These are phyloP conservation scores for Xylaria sp. DNA, from an alignment of 2,329 filamentous ascomycete species.

Conservation along the genomic window DNA sequence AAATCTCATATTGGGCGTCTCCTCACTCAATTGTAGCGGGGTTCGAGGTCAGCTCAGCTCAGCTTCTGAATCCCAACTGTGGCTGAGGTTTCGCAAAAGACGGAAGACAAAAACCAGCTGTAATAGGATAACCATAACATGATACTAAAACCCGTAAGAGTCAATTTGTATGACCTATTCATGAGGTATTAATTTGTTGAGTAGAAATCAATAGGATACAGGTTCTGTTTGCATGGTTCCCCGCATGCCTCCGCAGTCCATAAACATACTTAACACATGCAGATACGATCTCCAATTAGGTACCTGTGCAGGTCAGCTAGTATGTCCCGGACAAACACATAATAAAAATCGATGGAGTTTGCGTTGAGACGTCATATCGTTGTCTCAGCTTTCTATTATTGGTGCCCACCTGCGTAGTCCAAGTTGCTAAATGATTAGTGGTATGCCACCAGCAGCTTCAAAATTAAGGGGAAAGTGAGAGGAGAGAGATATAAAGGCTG, in stretches of 20 bases:
- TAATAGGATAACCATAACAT: too few relatives aligned
- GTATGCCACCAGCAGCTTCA: too few relatives aligned
- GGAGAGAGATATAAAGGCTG: too few relatives aligned
- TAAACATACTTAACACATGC: neutral
- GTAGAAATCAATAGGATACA: neutral
- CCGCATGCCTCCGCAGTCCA: neutral
- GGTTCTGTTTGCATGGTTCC: neutral
- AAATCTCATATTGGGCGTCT: constrained; percentile 9
- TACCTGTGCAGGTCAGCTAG: neutral
- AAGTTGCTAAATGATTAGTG: too few relatives aligned
- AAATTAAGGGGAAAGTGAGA: too few relatives aligned
- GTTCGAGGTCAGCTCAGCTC: too few relatives aligned
- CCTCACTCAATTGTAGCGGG: neutral
- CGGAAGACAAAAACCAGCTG: too few relatives aligned
- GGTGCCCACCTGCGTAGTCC: too few relatives aligned
- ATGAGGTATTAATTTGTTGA: neutral
- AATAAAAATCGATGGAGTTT: too few relatives aligned
- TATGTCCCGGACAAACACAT: neutral
- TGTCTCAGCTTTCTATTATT: too few relatives aligned
- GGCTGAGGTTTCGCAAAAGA: neutral
- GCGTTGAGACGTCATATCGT: too few relatives aligned
- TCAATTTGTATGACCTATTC: neutral
- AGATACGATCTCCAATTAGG: neutral
- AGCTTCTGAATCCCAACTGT: neutral
- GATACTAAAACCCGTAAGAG: neutral